Evolutionary conservation across 192 early-diverging fungal species (phyloP), one percentile per base, ranked within the genome.

Genomic region (Coemansia sp.): DNA sequence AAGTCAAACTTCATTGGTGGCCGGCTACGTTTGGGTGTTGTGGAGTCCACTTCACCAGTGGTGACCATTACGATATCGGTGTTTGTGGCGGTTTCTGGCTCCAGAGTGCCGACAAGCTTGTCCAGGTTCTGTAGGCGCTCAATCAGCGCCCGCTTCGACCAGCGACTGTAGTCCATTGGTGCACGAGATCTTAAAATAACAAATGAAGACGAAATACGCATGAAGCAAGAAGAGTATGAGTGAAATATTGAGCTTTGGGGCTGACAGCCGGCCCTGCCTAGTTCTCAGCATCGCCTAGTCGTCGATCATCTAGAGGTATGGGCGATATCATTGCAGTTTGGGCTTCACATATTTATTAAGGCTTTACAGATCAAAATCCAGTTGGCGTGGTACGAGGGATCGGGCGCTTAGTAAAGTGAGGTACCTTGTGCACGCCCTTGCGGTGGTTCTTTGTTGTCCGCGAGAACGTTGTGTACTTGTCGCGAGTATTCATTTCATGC

Each of bases 401-500:
- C 16, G 91, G 86, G 43, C 87, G 86, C 74, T 93, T 93, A 35
- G 93, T 92, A 74, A 94, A 94, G 66, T 94, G 89, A 60, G 92
- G 93, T 11, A 94, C 92, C 74, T 91, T 90, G 84, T 94, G 93
- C 17, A 93, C 77, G 62, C 88, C 88, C 83, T 94, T 94, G 64
- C 91, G 88, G 69, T 92, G 87, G 39, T 88, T 86, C 57, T 79
- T 82, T 64, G 86, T 86, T 23, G 79, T 84, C 63, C 91, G 89
- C 60, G 90, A 91, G 70, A 94, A 94, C 17, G 90, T 89, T 14
- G 88, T 90, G 80, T 94, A 94, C 75, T 94, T 94, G 74, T 93
- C 89, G 53, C 88, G 81, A n/a, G 93, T 73, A 6, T 73, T 72
- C 91, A 94, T 93, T 67, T 92, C 86, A 37, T 72, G 62, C 69